Evolutionary conservation across 2,329 filamentous ascomycete species (phyloP).

Genomic region (Seiridium unicorne): DNA sequence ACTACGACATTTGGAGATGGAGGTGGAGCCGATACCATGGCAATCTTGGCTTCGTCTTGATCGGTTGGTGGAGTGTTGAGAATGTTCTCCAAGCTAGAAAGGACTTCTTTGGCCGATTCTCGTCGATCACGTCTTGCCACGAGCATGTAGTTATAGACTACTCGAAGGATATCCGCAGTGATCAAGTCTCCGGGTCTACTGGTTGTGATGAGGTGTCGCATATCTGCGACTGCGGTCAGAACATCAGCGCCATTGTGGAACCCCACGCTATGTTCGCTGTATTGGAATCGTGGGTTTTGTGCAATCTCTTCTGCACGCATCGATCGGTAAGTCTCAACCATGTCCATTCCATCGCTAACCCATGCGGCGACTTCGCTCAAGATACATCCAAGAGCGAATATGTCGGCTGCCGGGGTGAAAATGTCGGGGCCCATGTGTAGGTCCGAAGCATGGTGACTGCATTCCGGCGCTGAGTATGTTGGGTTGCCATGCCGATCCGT

Average conservation of each 20-base stretch:
- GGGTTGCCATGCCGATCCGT: not conserved
- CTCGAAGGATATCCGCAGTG: not conserved
- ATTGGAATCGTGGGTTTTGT: not conserved
- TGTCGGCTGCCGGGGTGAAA: not conserved
- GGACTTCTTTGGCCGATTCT: too few species aligned
- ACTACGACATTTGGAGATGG: too few species aligned
- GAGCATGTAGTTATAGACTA: not conserved
- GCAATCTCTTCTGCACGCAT: not conserved
- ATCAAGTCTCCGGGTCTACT: not conserved
- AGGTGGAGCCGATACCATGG: too few species aligned
- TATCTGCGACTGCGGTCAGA: not conserved
- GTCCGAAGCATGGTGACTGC: not conserved
- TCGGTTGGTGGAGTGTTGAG: too few species aligned
- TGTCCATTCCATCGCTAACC: not conserved
- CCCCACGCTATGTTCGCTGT: not conserved
- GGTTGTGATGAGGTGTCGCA: not conserved
- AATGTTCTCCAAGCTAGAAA: too few species aligned
- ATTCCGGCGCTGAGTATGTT: not conserved
- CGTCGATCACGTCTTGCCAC: too few species aligned
- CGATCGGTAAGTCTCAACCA: not conserved
- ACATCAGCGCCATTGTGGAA: not conserved
- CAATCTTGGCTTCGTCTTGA: too few species aligned
- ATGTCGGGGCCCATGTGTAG: not conserved
- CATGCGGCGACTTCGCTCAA: not conserved
- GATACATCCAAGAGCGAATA: not conserved